Evolutionary conservation across 305 asterid species (phyloP).

Genomic region (Ajuga reptans): DNA sequence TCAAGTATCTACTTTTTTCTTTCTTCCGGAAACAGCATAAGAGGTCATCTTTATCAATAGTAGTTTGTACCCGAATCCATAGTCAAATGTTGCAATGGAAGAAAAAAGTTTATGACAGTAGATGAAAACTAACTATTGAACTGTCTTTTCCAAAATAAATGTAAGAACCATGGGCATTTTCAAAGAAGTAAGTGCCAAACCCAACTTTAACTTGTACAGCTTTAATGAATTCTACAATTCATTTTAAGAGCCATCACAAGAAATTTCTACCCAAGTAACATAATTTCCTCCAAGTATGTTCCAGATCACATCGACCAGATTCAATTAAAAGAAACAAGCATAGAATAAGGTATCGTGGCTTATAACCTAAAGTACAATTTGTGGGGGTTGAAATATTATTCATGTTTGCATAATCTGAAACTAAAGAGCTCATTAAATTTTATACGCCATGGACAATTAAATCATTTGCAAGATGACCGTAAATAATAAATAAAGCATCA

Average conservation of each 20-base stretch:
- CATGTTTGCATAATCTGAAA: neutral
- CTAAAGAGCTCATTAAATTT: conserved; percentile 11
- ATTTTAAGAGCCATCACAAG: neutral
- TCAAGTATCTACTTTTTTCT: neutral
- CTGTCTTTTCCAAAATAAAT: neutral
- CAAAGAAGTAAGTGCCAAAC: neutral
- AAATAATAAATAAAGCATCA: conserved; percentile 3
- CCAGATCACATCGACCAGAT: neutral
- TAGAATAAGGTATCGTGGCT: neutral
- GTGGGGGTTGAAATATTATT: neutral
- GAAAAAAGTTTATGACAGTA: neutral
- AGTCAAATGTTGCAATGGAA: conserved; percentile 3
- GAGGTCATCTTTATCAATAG: neutral
- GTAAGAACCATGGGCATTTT: conserved; percentile 10
- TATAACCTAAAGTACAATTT: neutral
- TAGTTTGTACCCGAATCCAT: neutral
- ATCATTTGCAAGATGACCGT: conserved; percentile 19
- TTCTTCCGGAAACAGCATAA: neutral
- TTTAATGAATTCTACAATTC: neutral
- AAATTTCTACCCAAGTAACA: neutral
- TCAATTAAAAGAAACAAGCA: neutral
- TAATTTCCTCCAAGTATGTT: neutral
- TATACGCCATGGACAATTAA: conserved; percentile 6
- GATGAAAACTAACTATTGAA: neutral
- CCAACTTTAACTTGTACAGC: conserved; percentile 7